These are phyloP conservation scores for Cadophora gregata DNA, from an alignment of 2,329 filamentous ascomycete genomes.

Conservation along the genomic window DNA sequence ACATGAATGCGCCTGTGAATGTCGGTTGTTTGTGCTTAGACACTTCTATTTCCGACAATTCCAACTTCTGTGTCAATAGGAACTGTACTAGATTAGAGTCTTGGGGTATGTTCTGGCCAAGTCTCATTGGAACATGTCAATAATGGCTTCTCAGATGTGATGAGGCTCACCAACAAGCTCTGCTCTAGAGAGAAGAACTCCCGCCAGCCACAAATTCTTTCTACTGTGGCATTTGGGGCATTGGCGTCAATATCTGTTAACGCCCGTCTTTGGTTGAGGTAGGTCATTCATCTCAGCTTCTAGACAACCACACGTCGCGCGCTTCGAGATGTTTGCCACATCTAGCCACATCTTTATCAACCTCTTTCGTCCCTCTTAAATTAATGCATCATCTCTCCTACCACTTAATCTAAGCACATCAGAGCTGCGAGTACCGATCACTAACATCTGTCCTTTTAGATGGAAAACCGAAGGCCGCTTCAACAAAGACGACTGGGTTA, in stretches of 20 bases:
- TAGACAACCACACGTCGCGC: no score
- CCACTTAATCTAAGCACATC: no score
- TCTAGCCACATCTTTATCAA: no score
- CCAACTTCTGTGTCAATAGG: constrained; percentile 2
- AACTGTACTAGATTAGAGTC: constrained; percentile 1
- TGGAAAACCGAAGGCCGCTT: constrained; percentile 15
- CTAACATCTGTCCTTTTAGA: neutral
- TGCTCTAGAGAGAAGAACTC: constrained; percentile 10
- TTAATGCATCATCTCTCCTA: neutral
- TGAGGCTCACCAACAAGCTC: constrained; percentile 13
- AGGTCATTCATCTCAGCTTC: no score
- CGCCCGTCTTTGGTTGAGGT: constrained; percentile 2
- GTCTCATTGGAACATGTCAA: neutral
- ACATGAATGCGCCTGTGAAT: neutral
- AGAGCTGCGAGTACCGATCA: neutral
- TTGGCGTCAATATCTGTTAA: constrained; percentile 13
- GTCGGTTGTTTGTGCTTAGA: neutral
- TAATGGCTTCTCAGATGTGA: constrained; percentile 9
- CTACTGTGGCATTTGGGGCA: constrained; percentile 16
- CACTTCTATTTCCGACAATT: neutral
- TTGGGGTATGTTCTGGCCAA: neutral
- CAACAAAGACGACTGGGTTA: constrained; percentile 23
- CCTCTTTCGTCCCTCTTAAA: neutral
- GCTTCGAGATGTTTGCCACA: no score
- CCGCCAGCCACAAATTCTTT: constrained; percentile 13